Percentiles rank a stretch among this genome's conserved stretches.
phyloP scores from a whole-genome alignment of 495 filamentous ascomycete genomes.

The Trichoderma orchidacearum region DNA sequence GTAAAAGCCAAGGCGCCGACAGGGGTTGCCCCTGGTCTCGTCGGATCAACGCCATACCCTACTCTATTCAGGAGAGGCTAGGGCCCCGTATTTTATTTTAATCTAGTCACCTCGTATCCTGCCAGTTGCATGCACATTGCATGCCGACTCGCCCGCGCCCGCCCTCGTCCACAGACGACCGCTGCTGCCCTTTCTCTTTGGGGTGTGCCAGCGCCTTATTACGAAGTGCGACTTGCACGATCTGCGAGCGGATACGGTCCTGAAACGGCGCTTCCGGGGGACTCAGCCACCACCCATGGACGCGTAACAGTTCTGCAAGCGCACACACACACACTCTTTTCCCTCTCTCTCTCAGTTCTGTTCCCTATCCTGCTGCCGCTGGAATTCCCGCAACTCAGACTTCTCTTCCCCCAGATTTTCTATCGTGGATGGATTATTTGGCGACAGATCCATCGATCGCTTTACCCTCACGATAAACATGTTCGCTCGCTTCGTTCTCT shows the following conservation, averaged over 20 bases:
- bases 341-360: background rate
- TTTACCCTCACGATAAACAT: background rate
- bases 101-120: background rate
- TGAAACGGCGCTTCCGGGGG: background rate
- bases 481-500: background rate
- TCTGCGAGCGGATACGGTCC: slow-evolving; percentile 1
- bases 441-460: background rate
- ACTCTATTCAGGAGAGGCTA: background rate
- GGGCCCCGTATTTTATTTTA: slow-evolving; percentile 1
- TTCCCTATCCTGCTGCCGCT: background rate
- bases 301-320: background rate
- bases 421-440: background rate
- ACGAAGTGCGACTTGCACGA: background rate
- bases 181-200: too few species aligned
- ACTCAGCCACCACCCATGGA: slow-evolving; percentile 1
- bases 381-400: background rate
- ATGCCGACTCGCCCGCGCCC: background rate
- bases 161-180: too few species aligned
- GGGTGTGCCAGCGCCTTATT: too few species aligned
- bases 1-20: background rate
- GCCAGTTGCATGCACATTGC: too few species aligned
- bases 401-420: background rate
- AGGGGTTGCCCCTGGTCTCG: background rate
- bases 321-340: background rate
- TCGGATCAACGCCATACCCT: background rate